Conservation (phyloP, 1,139 yeast species). For the Debaryomyces subglobosus region DNA sequence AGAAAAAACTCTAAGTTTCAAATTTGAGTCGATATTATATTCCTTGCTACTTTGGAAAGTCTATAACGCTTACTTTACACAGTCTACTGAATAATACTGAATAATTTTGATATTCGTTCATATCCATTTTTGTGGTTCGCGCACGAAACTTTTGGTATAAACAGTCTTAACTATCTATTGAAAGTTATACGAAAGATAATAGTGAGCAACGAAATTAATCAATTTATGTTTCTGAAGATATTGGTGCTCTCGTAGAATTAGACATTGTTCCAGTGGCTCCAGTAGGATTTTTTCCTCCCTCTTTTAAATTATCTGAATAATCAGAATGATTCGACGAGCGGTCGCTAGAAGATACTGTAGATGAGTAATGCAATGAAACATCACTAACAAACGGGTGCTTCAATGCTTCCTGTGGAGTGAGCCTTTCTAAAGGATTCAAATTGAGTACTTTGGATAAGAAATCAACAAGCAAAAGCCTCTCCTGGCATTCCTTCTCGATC, state of each 20-base stretch:
- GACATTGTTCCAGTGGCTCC: not conserved
- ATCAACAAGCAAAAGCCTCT: conserved; percentile 72
- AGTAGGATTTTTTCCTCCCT: not conserved
- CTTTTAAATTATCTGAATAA: not conserved
- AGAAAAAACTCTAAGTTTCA: not conserved
- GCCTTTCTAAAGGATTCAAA: conserved; percentile 87
- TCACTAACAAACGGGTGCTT: conserved; percentile 83
- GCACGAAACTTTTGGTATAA: not conserved
- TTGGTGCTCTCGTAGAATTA: not conserved
- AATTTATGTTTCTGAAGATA: not conserved
- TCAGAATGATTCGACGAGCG: not conserved
- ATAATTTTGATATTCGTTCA: conserved; percentile 4
- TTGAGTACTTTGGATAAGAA: conserved; percentile 78
- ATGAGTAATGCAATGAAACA: conserved; percentile 1
- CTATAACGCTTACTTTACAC: not conserved
- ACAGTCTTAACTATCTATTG: not conserved
- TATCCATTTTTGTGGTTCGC: not conserved
- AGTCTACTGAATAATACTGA: not conserved
- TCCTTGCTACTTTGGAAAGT: not conserved
- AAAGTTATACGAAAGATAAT: not conserved
- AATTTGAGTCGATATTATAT: not conserved
- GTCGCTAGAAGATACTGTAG: conserved; percentile 4
- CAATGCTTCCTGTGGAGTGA: conserved; percentile 96
- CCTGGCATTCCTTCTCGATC: conserved; percentile 72
- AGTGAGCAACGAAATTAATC: not conserved